Evolutionary conservation across 148 eudicot species (phyloP).

Genomic region (Rhododendron molle): DNA sequence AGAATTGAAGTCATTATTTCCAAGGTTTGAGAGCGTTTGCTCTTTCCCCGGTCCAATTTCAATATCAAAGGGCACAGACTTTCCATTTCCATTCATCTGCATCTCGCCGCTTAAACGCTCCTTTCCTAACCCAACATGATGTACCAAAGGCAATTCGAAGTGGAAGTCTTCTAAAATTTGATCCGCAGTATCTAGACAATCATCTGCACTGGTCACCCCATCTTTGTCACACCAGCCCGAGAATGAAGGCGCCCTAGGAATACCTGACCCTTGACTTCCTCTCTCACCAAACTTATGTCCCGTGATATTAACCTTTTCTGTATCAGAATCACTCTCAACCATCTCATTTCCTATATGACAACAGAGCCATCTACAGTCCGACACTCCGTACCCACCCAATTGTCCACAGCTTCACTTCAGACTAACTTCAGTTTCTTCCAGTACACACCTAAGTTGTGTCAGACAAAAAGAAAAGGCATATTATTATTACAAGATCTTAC

Average conservation of each 20-base stretch:
- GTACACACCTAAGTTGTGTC: background rate
- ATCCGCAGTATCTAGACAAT: constrained; percentile 9
- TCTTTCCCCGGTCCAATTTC: constrained; percentile 36
- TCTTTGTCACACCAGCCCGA: constrained; percentile 44
- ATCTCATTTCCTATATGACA: constrained; percentile 17
- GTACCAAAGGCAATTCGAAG: constrained; percentile 37
- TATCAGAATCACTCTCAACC: constrained; percentile 24
- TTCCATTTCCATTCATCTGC: constrained; percentile 31
- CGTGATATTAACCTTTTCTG: constrained; percentile 17
- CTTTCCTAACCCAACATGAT: constrained; percentile 10
- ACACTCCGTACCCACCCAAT: background rate
- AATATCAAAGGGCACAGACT: constrained; percentile 51
- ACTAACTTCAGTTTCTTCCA: background rate
- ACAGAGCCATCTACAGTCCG: constrained; percentile 11
- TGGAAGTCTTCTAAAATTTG: constrained; percentile 22
- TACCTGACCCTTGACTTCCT: constrained; percentile 3
- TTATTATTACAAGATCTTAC: background rate
- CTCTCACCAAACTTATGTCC: constrained; percentile 2
- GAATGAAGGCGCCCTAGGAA: constrained; percentile 42
- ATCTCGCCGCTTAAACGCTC: constrained; percentile 14
- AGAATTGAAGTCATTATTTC: constrained; percentile 12
- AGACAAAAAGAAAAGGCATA: background rate
- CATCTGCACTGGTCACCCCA: constrained; percentile 11
- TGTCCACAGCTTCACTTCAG: background rate
- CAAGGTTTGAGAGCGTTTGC: background rate